Base-by-base conservation (phyloP, 176 grass and related monocot genomes). In the Ampelocalamus luodianensis region DNA sequence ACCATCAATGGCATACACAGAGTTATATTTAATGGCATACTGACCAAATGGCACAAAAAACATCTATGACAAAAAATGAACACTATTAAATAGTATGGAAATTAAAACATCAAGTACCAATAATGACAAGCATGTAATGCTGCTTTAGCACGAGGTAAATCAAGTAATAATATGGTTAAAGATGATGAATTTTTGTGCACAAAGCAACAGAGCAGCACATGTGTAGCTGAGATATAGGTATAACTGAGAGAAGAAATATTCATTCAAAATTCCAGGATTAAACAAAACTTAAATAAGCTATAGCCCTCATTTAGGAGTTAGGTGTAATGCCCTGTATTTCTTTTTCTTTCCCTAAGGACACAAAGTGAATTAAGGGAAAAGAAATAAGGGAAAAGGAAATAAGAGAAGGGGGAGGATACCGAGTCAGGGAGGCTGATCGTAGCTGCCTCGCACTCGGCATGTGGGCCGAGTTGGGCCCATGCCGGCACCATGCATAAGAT, bases 281-380 rank as follows among this genome's bases (percentile, higher is more conserved):
- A 65, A 72, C 22, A n/a, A 15, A 75, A n/a, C n/a, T n/a, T n/a
- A n/a, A 81, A 58, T 6, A 76, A 70, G 26, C 22, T 76, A 38
- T 36, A 68, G 43, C 14, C 29, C 20, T 53, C 16, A 72, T 22
- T 71, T 51, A 74, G 12, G n/a, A 71, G 46, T 71, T 60, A n/a
- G n/a, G n/a, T n/a, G n/a, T n/a, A n/a, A n/a, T n/a, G n/a, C n/a
- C n/a, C n/a, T n/a, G n/a, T n/a, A n/a, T n/a, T n/a, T n/a, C n/a
- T n/a, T n/a, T n/a, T n/a, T n/a, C n/a, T n/a, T n/a, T n/a, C n/a
- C n/a, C n/a, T n/a, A n/a, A n/a, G n/a, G n/a, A n/a, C n/a, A n/a
- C n/a, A n/a, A n/a, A n/a, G n/a, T n/a, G n/a, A n/a, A n/a, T n/a
- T n/a, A n/a, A n/a, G n/a, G n/a, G n/a, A n/a, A n/a, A n/a, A n/a